These are phyloP conservation scores for Camellia oleifera DNA, from an alignment of 179 eudicot genomes.

Conservation along the genomic window DNA sequence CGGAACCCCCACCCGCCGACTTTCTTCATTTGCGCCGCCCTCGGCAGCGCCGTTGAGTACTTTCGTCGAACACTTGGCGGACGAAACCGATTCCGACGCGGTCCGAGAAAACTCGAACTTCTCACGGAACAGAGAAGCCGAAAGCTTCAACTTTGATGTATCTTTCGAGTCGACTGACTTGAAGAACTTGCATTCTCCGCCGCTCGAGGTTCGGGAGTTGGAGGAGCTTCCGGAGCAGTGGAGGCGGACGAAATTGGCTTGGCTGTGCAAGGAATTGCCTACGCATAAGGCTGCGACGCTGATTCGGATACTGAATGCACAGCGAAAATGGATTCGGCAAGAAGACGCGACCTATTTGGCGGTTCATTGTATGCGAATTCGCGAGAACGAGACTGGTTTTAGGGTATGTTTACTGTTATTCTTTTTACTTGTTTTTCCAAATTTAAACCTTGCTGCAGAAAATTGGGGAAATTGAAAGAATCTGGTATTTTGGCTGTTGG, in stretches of 20 bases:
- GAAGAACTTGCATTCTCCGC: slow-evolving; percentile 36
- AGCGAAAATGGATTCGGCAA: slow-evolving; percentile 85
- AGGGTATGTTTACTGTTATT: slow-evolving; percentile 40
- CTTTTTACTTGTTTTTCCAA: not conserved
- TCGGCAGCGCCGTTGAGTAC: slow-evolving; percentile 16
- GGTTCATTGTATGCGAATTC: slow-evolving; percentile 41
- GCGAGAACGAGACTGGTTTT: slow-evolving; percentile 59
- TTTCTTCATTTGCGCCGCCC: not conserved
- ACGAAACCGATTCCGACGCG: slow-evolving; percentile 7
- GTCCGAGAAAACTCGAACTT: slow-evolving; percentile 13
- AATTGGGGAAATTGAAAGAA: too few species aligned
- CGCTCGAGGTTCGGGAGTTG: slow-evolving; percentile 62
- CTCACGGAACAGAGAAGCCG: slow-evolving; percentile 11
- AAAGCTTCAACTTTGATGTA: slow-evolving; percentile 38
- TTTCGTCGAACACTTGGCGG: slow-evolving; percentile 42
- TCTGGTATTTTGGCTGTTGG: too few species aligned
- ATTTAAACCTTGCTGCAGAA: not conserved
- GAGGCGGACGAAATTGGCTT: slow-evolving; percentile 81
- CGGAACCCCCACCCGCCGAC: not conserved
- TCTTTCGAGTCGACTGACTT: slow-evolving; percentile 38
- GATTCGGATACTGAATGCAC: slow-evolving; percentile 50
- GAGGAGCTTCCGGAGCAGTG: slow-evolving; percentile 86
- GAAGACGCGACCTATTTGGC: slow-evolving; percentile 71
- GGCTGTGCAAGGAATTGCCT: slow-evolving; percentile 94
- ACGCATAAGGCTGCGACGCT: slow-evolving; percentile 55